Base-by-base conservation (phyloP, 106 monocot genomes). In the Alisma plantagoaquatica region DNA sequence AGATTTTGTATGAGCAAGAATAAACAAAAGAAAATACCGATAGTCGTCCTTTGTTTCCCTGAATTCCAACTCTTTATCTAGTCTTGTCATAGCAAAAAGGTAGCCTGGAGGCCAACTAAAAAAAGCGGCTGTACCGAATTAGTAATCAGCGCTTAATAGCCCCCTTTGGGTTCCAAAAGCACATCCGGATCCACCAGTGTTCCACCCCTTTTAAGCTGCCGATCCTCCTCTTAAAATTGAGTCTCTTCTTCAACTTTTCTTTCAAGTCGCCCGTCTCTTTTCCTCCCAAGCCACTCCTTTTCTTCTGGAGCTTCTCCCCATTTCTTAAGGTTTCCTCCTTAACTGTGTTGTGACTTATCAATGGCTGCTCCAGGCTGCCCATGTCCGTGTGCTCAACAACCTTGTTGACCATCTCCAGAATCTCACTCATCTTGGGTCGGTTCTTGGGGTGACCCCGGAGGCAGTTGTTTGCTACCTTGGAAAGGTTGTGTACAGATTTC, bases 391-490 rank as follows among this genome's bases (percentile, higher is more conserved):
- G 70, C 17, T 84, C 84, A 0, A 82, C 54, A 18, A 92, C 65
- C 22, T 53, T 70, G 41, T 73, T 70, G 24, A 92, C 78, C 70
- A 79, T 67, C 25, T 71, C 71, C 12, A 82, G 23, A 28, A 91
- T 78, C 48, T 91, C 81, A 19, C 85, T 85, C 91, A 85, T 91
- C 70, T 78, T 91, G 0, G 91, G 91, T 51, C 91, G 66, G 0
- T 64, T 49, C 46, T 73, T 91, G 4, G 81, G 73, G 5, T 60
- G 71, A 19, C 78, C 48, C 7, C 49, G 24, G 4, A 91, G 35
- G 43, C 91, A 91, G 38, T 25, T 77, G 47, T 81, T 91, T 7
- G 91, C 91, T 21, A 81, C 75, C 1, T 68, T 43, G 10, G 78
- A 62, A 14, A 91, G 78, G 35, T 64, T 81, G 27, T 57, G 69